Conservation (phyloP, 2,329 filamentous ascomycete genomes). For the Microdochium nivale region DNA sequence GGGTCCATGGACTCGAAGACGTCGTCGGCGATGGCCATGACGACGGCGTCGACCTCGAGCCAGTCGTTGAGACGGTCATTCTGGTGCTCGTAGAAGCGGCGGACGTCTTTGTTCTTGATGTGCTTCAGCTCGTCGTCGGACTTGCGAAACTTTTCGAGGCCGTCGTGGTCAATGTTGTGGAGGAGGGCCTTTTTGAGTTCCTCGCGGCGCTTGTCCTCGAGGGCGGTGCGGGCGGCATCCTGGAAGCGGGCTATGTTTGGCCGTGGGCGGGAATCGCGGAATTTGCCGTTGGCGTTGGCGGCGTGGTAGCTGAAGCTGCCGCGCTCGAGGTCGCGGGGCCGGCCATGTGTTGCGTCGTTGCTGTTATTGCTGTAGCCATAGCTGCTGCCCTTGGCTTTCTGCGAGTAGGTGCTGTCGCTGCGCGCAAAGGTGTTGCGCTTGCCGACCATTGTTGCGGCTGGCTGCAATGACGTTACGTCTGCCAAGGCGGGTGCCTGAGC, state of each 20-base stretch:
- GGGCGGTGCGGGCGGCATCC: slow-evolving; percentile 35
- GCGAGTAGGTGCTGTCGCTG: background rate
- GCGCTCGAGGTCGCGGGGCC: slow-evolving; percentile 3
- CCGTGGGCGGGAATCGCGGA: slow-evolving; percentile 1
- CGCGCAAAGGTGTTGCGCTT: slow-evolving; percentile 2
- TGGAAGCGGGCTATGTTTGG: slow-evolving; percentile 24
- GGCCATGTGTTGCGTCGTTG: too few species aligned
- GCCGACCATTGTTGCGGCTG: slow-evolving; percentile 2
- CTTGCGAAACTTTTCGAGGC: slow-evolving; percentile 39
- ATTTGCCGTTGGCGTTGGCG: background rate
- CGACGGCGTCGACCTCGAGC: slow-evolving; percentile 49
- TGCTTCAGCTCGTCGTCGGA: slow-evolving; percentile 41
- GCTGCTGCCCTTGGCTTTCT: too few species aligned
- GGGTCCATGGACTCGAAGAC: slow-evolving; percentile 53
- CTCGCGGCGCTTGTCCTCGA: slow-evolving; percentile 32
- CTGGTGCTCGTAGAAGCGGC: slow-evolving; percentile 43
- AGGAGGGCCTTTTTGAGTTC: slow-evolving; percentile 40
- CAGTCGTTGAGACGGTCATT: slow-evolving; percentile 47
- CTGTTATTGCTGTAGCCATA: too few species aligned
- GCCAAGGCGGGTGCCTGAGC: background rate
- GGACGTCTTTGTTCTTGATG: slow-evolving; percentile 43
- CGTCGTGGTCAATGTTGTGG: slow-evolving; percentile 32
- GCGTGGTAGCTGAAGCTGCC: background rate
- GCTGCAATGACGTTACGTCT: background rate
- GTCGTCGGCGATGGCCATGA: slow-evolving; percentile 46